Evolutionary conservation across 2,329 filamentous ascomycete genomes (phyloP), one percentile per base, ranked within the genome.

Genomic region (Talaromyces sp.): DNA sequence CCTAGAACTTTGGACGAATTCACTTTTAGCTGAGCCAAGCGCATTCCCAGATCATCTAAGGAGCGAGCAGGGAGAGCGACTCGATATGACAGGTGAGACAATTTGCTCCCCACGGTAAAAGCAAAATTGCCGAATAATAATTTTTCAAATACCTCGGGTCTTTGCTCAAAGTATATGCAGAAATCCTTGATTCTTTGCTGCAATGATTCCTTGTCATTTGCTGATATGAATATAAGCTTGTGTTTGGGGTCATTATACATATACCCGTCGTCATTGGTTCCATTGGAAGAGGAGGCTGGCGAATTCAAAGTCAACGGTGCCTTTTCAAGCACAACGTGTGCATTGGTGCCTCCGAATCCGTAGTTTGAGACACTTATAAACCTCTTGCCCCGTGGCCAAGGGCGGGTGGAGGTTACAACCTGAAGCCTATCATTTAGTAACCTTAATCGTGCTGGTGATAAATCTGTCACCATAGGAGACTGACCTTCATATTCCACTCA

Each of bases 351-450:
- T 22, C 72, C 73, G 51, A 70, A 72, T 0, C 76, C 78, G 60
- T 80, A 81, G 15, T 74, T 73, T 57, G 78, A 80, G 0, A 81
- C 70, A 37, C 62, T 64, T 15, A 64, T 51, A 31, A 67, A 67
- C 51, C 63, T 64, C 59, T 65, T 67, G 33, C 62, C 60, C 21
- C 60, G 51, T 10, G 69, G 69, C 65, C 69, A 73, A 1, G 67
- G 66, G 72, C 56, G 76, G n/a, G 54, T 57, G 1, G 58, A 58
- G 35, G 48, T 54, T 3, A 54, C 48, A 19, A 60, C 58, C 53
- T 60, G 10, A 11, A 57, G 5, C 6, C 25, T 19, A 19, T 41
- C 4, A 22, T 3, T 51, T 37, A 52, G 33, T 13, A 25, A 22
- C 7, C 39, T 3, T 28, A 8, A 2, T 4, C 25, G 4, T 36